Conservation (phyloP, 2,329 filamentous ascomycete genomes). For the Ceratocystis colombiana region DNA sequence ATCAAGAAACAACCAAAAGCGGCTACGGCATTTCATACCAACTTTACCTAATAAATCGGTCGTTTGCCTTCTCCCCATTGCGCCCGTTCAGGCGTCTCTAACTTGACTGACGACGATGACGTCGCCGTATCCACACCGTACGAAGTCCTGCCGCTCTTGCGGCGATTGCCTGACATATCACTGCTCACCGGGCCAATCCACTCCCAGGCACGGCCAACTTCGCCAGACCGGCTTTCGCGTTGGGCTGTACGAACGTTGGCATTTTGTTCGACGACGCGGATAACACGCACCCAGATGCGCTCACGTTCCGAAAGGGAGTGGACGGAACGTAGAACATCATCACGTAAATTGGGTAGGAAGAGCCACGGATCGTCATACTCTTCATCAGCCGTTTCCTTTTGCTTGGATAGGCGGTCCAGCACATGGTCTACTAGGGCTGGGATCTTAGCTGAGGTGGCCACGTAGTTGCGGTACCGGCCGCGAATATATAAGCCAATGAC, state of each 20-base stretch:
- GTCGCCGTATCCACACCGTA: conserved; percentile 35
- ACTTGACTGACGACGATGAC: conserved; percentile 31
- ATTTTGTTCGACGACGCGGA: conserved; percentile 80
- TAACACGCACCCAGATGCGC: conserved; percentile 73
- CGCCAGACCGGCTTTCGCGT: conserved; percentile 56
- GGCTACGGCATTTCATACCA: conserved; percentile 12
- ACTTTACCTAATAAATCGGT: conserved; percentile 34
- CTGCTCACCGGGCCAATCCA: conserved; percentile 53
- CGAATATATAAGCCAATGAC: conserved; percentile 52
- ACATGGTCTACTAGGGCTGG: conserved; percentile 76
- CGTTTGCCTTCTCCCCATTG: conserved; percentile 37
- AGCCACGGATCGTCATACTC: conserved; percentile 65
- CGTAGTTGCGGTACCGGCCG: conserved; percentile 50
- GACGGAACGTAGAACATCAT: conserved; percentile 77
- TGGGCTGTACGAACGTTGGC: conserved; percentile 73
- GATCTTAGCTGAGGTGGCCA: conserved; percentile 60
- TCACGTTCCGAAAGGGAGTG: conserved; percentile 68
- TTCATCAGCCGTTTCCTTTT: conserved; percentile 69
- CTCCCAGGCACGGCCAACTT: conserved; percentile 58
- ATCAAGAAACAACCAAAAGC: conserved; percentile 22
- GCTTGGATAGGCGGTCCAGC: conserved; percentile 68
- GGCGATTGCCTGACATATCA: conserved; percentile 31
- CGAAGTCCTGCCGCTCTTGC: conserved; percentile 40
- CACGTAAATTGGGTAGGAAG: conserved; percentile 76
- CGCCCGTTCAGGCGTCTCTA: conserved; percentile 20